Evolutionary conservation across 176 grass and related monocot species (phyloP).

Genomic region (Zoysia pacifica): DNA sequence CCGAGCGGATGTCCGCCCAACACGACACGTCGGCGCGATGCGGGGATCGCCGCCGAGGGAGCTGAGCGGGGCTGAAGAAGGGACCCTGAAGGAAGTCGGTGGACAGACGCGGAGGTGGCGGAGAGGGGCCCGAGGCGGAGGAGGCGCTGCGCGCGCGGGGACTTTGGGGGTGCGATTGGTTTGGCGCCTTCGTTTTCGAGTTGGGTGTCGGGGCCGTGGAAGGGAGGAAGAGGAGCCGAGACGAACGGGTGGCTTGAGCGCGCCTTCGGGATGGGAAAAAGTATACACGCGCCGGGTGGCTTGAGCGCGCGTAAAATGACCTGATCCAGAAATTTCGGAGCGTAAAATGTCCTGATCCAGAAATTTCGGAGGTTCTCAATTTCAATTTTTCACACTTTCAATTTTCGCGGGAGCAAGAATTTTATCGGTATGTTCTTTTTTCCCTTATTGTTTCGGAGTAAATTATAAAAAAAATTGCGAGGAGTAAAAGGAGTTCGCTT

Average conservation of each 20-base stretch:
- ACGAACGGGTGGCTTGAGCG: neutral
- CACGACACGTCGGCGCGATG: neutral
- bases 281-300: too few relatives aligned
- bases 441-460: too few relatives aligned
- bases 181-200: slow-evolving; percentile 60
- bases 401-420: too few relatives aligned
- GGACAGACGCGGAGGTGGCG: neutral
- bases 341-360: too few relatives aligned
- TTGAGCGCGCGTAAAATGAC: too few relatives aligned
- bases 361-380: too few relatives aligned
- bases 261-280: neutral
- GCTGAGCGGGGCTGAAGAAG: too few relatives aligned
- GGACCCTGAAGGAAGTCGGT: neutral
- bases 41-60: neutral
- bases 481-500: too few relatives aligned
- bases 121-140: neutral
- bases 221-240: neutral
- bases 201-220: neutral
- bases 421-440: too few relatives aligned
- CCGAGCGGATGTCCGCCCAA: neutral
- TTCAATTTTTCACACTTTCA: too few relatives aligned
- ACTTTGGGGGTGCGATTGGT: slow-evolving; percentile 12
- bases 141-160: neutral
- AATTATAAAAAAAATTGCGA: too few relatives aligned
- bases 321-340: too few relatives aligned